Evolutionary conservation across 139 green algal genomes (phyloP).

Genomic region (Chlorella sorokiniana): DNA sequence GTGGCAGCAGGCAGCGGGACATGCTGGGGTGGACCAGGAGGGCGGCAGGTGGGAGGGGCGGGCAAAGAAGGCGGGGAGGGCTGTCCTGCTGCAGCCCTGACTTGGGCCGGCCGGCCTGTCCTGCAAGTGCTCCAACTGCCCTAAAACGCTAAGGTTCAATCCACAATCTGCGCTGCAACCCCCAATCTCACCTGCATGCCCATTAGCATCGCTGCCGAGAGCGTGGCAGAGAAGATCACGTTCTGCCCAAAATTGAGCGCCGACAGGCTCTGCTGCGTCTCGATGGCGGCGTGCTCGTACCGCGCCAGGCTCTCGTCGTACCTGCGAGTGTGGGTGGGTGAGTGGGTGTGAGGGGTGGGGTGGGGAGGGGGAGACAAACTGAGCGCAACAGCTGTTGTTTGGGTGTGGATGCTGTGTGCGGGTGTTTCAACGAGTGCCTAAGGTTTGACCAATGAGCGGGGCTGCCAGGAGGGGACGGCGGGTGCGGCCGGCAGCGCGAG

Average conservation of each 20-base stretch:
- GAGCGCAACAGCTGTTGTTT: too few relatives aligned
- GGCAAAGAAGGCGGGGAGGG: not conserved
- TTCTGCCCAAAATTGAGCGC: conserved; percentile 95
- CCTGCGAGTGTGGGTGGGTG: conserved; percentile 10
- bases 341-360: too few relatives aligned
- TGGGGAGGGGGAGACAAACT: not conserved
- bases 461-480: too few relatives aligned
- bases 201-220: conserved; percentile 82
- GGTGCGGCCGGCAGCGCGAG: too few relatives aligned
- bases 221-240: conserved; percentile 83
- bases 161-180: too few relatives aligned
- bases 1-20: not conserved
- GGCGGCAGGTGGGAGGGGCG: not conserved
- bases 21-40: not conserved
- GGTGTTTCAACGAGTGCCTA: too few relatives aligned
- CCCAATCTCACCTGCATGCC: conserved; percentile 43
- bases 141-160: too few relatives aligned
- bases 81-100: too few relatives aligned
- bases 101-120: too few relatives aligned
- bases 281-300: conserved; percentile 77
- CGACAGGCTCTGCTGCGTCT: conserved; percentile 82
- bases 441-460: too few relatives aligned
- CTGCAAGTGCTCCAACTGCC: too few relatives aligned
- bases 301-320: conserved; percentile 85
- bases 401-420: too few relatives aligned